Evolutionary conservation across 345 rosid species (phyloP).

Genomic region (Erucastrum elatum): DNA sequence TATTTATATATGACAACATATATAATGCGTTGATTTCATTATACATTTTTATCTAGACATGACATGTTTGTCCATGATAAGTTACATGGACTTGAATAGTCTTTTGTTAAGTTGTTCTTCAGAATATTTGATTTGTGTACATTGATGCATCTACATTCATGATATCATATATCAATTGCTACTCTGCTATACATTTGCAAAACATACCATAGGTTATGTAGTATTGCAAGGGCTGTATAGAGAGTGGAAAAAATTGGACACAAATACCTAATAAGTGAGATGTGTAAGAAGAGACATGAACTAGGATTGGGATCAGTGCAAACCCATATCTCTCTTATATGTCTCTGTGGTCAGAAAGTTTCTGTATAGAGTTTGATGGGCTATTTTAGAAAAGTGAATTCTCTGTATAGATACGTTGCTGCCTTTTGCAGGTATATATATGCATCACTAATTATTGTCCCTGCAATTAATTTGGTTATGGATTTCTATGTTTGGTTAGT

Average conservation of each 20-base stretch:
- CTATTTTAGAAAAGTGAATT: constrained; percentile 40
- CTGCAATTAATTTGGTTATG: constrained; percentile 33
- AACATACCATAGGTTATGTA: constrained; percentile 21
- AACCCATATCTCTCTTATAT: constrained; percentile 38
- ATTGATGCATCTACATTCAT: not conserved
- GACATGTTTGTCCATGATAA: not conserved
- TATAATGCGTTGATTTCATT: constrained; percentile 28
- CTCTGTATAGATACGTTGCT: constrained; percentile 9
- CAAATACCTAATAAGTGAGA: constrained; percentile 22
- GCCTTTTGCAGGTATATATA: constrained; percentile 6
- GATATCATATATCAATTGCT: not conserved
- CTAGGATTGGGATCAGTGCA: constrained; percentile 42
- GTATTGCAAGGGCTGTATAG: not conserved
- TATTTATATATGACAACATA: constrained; percentile 23
- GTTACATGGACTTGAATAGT: constrained; percentile 8
- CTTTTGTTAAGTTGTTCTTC: constrained; percentile 7
- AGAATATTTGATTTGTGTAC: not conserved
- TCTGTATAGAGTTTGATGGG: constrained; percentile 34
- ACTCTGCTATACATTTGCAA: constrained; percentile 6
- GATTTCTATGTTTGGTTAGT: constrained; percentile 41
- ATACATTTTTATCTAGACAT: not conserved
- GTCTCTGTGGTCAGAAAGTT: constrained; percentile 36
- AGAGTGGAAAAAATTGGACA: not conserved
- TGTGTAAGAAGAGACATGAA: constrained; percentile 34
- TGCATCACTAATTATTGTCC: constrained; percentile 5